Conservation (phyloP, 345 rosid species). For the Hibiscus syriacus region DNA sequence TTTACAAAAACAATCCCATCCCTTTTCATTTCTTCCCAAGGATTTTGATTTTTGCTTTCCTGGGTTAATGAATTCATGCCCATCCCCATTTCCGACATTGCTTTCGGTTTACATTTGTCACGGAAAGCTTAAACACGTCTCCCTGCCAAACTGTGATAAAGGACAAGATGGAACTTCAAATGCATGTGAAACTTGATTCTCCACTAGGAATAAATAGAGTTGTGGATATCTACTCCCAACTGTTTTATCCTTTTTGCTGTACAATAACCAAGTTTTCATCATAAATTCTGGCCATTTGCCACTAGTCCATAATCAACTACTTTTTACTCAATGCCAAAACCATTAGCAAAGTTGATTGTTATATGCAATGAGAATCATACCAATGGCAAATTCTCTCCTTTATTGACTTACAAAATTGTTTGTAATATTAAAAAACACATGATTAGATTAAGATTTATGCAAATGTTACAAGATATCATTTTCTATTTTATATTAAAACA, state of each 20-base stretch:
- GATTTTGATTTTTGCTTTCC: background rate
- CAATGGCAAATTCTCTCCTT: background rate
- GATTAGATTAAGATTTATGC: too few relatives aligned
- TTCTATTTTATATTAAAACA: too few relatives aligned
- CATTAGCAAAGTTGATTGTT: background rate
- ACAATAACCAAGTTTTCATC: background rate
- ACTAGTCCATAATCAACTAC: background rate
- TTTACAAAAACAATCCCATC: background rate
- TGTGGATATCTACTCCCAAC: background rate
- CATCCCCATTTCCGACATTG: background rate
- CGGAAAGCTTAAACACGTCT: background rate
- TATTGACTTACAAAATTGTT: too few relatives aligned
- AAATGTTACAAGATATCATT: too few relatives aligned
- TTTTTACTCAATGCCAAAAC: background rate
- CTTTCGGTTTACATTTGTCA: background rate
- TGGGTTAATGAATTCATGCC: background rate
- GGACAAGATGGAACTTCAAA: too few relatives aligned
- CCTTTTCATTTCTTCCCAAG: background rate
- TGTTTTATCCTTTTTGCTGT: background rate
- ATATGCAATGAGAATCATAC: background rate
- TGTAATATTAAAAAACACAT: too few relatives aligned
- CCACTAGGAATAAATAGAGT: background rate
- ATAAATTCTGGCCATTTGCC: background rate
- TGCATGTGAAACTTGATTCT: background rate
- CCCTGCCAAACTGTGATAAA: too few relatives aligned